These are phyloP conservation scores for Scedosporium apiospermum DNA, from an alignment of 2,329 filamentous ascomycete species.

Conservation along the genomic window DNA sequence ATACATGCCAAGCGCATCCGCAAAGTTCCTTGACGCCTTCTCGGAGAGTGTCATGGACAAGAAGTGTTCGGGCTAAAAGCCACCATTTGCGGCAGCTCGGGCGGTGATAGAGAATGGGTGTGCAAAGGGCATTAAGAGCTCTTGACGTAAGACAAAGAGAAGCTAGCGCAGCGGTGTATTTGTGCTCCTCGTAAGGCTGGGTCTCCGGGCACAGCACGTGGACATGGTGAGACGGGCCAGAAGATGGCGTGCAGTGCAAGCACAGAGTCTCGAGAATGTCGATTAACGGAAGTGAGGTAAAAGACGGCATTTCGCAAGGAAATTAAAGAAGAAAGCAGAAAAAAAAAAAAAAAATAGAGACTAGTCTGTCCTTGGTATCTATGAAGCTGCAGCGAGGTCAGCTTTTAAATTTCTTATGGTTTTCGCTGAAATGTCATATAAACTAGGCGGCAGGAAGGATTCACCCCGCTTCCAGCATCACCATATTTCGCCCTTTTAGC, in stretches of 20 bases:
- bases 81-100: neutral
- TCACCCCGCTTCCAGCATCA: too few relatives aligned
- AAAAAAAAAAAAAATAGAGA: too few relatives aligned
- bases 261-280: neutral
- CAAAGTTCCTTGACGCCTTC: neutral
- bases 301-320: neutral
- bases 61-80: slow-evolving; percentile 2
- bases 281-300: neutral
- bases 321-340: too few relatives aligned
- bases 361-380: too few relatives aligned
- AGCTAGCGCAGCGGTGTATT: neutral
- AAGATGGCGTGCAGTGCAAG: neutral
- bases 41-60: neutral
- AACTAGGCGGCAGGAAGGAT: too few relatives aligned
- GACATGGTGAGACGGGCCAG: neutral
- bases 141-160: slow-evolving; percentile 1
- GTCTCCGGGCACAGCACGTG: neutral
- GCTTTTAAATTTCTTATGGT: too few relatives aligned
- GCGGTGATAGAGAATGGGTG: slow-evolving; percentile 1
- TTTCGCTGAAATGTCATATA: too few relatives aligned
- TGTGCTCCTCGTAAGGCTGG: neutral
- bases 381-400: too few relatives aligned
- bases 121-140: neutral
- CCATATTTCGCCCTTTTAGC: too few relatives aligned
- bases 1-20: neutral